phyloP scores from a whole-genome alignment of 176 grass and related monocot species.

The Triticum aestivum region DNA sequence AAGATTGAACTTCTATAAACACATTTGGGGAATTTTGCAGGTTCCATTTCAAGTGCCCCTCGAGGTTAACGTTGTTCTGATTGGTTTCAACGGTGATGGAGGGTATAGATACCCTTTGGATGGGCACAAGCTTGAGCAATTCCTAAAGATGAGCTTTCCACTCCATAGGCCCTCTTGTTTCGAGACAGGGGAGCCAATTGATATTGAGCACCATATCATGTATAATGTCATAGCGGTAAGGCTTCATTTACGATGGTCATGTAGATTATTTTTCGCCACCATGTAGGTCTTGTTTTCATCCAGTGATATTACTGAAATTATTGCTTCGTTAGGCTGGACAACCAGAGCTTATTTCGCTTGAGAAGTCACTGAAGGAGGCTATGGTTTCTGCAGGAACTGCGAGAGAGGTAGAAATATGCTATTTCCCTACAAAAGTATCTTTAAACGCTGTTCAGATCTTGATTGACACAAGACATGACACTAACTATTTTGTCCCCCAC shows the following conservation, averaged over 20 bases:
- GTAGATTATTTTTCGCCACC: conserved; percentile 4
- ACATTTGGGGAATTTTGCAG: conserved; percentile 44
- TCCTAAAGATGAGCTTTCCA: conserved; percentile 84
- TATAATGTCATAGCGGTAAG: conserved; percentile 93
- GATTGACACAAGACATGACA: neutral
- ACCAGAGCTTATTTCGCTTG: conserved; percentile 92
- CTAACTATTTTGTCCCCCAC: conserved; percentile 36
- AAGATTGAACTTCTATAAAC: conserved; percentile 7
- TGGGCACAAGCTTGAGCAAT: conserved; percentile 80
- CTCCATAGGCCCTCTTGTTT: conserved; percentile 91
- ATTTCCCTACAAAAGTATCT: neutral
- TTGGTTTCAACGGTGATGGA: conserved; percentile 94
- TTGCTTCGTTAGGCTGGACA: conserved; percentile 75
- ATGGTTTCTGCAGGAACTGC: conserved; percentile 83
- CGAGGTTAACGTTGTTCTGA: conserved; percentile 92
- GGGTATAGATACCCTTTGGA: conserved; percentile 86
- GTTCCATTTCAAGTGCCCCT: conserved; percentile 99
- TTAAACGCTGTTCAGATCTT: conserved; percentile 8
- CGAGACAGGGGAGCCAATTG: conserved; percentile 93
- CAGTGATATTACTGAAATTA: conserved; percentile 13
- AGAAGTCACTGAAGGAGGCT: conserved; percentile 83
- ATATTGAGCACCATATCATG: conserved; percentile 96
- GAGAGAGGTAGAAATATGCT: conserved; percentile 69
- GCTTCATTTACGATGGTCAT: conserved; percentile 16
- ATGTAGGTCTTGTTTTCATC: conserved; percentile 19